Evolutionary conservation across 352 stramenopile species (phyloP).

Genomic region (Phytophthora kernoviae): DNA sequence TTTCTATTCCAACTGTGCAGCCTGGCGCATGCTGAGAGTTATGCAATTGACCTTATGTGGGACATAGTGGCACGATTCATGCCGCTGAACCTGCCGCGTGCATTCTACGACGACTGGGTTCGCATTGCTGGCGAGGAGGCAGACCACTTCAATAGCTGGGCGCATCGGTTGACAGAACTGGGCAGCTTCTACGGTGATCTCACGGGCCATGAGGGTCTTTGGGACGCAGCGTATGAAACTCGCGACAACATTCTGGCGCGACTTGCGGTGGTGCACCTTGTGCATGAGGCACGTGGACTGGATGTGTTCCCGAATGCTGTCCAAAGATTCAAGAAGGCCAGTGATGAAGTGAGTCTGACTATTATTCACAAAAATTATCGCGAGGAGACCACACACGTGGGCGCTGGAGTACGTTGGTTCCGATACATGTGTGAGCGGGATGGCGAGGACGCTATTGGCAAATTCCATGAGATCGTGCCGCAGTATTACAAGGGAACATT

Average conservation of each 20-base stretch:
- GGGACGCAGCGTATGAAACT: conserved; percentile 58
- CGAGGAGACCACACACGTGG: conserved; percentile 59
- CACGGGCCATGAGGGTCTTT: conserved; percentile 52
- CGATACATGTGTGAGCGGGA: conserved; percentile 42
- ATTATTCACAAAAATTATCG: conserved; percentile 58
- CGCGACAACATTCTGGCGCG: conserved; percentile 38
- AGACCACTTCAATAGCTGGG: conserved; percentile 59
- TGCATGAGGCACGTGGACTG: conserved; percentile 62
- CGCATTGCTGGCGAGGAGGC: conserved; percentile 56
- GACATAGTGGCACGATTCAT: conserved; percentile 66
- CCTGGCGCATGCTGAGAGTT: conserved; percentile 60
- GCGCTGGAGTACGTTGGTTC: conserved; percentile 49
- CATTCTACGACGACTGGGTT: conserved; percentile 71
- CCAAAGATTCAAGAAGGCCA: conserved; percentile 47
- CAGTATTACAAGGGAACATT: conserved; percentile 55
- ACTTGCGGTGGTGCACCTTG: conserved; percentile 59
- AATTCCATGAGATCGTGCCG: conserved; percentile 56
- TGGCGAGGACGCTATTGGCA: conserved; percentile 33
- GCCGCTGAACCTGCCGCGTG: conserved; percentile 40
- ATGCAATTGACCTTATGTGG: conserved; percentile 72
- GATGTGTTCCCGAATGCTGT: conserved; percentile 61
- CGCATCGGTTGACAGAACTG: conserved; percentile 45
- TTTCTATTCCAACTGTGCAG: conserved; percentile 14
- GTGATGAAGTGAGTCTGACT: conserved; percentile 41
- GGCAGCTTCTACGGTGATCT: conserved; percentile 58